Evolutionary conservation across 78 protist species (phyloP), one percentile per base, ranked within the genome.

Genomic region (Dictyostelium brefeldianum): DNA sequence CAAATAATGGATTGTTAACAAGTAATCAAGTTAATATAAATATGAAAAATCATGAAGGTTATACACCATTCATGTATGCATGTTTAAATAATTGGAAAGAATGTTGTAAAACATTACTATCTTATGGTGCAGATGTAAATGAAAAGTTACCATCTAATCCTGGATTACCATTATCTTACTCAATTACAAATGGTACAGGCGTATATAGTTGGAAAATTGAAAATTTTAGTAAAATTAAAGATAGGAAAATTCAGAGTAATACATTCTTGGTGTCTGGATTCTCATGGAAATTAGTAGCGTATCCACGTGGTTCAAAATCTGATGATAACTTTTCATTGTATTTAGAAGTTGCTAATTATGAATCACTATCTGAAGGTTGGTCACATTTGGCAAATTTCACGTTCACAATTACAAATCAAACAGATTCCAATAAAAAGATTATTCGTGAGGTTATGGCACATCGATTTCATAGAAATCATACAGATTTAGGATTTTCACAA

Each of bases 281-380:
- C 48, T 50, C 84, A 2, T 85, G 92, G 92, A 85, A 85, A 17
- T 50, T 85, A 36, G 92, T 85, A 1, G 92, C 84, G 0, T 85
- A 85, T 62, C 92, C 92, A 5, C 78, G 71, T 81, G 91, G 92
- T 27, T 77, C 84, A 20, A 53, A 62, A 10, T 47, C 77, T 41
- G 92, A 85, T 31, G 92, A 85, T 22, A 85, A 85, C 56, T 56
- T 85, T 3, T 85, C 92, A 2, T 43, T 85, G 3, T 85, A 85
- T n/a, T 48, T 85, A 7, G 92, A 85, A 65, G 92, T 85, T 4
- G 92, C 92, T 15, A 85, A 85, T 15, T 81, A 85, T 53, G 92
- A 85, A 3, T 9, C 36, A 20, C 10, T 85, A 11, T 29, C 78
- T 1, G 92, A 85, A 3, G 92, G 92, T 5, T 85, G 92, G 92